Evolutionary conservation across 192 early-diverging fungal species (phyloP).

Genomic region (Entomortierella parvispora): DNA sequence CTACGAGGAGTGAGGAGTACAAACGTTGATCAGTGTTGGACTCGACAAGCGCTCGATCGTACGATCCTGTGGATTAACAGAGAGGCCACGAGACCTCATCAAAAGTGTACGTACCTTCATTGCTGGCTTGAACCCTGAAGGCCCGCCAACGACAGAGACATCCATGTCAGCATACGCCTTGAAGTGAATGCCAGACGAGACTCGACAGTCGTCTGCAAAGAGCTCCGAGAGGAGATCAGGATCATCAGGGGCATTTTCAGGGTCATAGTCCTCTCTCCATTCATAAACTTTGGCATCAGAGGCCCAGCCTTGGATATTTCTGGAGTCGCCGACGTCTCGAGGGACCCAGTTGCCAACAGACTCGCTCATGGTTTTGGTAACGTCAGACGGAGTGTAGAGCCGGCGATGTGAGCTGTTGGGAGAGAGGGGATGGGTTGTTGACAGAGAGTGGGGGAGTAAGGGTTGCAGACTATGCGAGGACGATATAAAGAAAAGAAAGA

Average conservation of each 20-base stretch:
- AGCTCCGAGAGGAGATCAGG: conserved; percentile 68
- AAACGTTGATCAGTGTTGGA: neutral
- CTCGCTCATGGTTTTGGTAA: neutral
- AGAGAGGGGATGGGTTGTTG: no score
- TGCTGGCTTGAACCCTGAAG: conserved; percentile 63
- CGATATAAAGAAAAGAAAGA: no score
- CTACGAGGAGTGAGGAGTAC: conserved; percentile 26
- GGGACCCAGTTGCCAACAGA: neutral
- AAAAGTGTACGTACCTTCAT: conserved; percentile 50
- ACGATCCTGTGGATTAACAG: no score
- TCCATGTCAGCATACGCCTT: conserved; percentile 78
- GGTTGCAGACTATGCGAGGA: no score
- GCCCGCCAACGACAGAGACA: conserved; percentile 70
- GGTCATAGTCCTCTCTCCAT: conserved; percentile 64
- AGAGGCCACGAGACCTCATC: no score
- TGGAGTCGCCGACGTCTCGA: neutral
- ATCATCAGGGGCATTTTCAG: conserved; percentile 69
- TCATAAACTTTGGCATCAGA: conserved; percentile 57
- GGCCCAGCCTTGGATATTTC: conserved; percentile 36
- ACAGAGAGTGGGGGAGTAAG: no score
- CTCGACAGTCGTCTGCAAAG: conserved; percentile 63
- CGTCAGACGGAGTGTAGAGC: no score
- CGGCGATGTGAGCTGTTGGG: no score
- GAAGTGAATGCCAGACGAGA: conserved; percentile 77
- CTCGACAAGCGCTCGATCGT: no score